Evolutionary conservation across 768 basidiomycete genomes (phyloP), one percentile per base, ranked within the genome.

Genomic region (Auriscalpium microsporum): DNA sequence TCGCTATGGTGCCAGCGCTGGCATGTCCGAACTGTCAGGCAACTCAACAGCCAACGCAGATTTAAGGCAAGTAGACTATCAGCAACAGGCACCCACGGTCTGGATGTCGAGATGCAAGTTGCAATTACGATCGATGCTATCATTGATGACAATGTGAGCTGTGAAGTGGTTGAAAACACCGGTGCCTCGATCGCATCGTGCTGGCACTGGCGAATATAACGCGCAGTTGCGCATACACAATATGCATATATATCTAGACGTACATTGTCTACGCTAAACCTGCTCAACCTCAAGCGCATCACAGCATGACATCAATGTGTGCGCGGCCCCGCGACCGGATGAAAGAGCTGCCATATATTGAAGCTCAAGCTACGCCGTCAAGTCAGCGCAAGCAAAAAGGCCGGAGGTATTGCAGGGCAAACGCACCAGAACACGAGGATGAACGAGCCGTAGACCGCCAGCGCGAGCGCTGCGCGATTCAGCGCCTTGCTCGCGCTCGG

Each of bases 381-480:
- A 49, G 28, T 21, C 35, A 10, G 1, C 1, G 45, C 33, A n/a
- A 1, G 7, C 28, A 28, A 28, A 28, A 28, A 28, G 7, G 28
- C 28, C 28, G 28, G 28, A 28, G 28, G 28, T 28, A 7, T 17
- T 44, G 21, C 4, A 21, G 19, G 23, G 28, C 23, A 21, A 17
- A 54, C 91, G 63, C 65, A 94, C 93, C 94, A 96, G 70, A 95
- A 91, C 21, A 88, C 75, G 70, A 93, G 90, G 38, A 97, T 80
- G 64, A 76, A 78, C 34, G 74, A 69, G 13, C 94, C 94, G 66
- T 96, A 97, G 10, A 80, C 67, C 17, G 81, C 77, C 56, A 97
- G 69, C 10, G 72, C 85, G 45, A 94, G 69, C 1, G 84, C 75
- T 21, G 84, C 79, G 48, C 74, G 82, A 56, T 76, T 76, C 62